Base-by-base conservation (phyloP, 2,329 filamentous ascomycete species). In the Aspergillus carbonarius region DNA sequence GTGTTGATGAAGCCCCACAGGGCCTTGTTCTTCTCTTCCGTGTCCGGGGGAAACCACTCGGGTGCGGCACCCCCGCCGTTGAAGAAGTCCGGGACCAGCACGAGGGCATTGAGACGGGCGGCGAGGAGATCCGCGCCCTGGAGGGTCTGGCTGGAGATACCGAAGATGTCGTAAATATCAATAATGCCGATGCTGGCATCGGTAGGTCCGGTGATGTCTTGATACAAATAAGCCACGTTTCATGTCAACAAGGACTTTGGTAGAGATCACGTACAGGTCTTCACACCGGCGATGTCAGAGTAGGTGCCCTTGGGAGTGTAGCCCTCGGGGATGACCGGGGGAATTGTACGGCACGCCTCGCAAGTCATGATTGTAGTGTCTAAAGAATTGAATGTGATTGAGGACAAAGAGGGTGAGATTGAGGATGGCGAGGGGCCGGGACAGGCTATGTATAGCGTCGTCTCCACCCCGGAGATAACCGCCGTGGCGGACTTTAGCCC, bases 161-260 rank as follows among this genome's bases (percentile, higher is more conserved):
- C 87, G 68, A 89, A 89, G 72, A 89, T 88, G 73, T 90, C 88
- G 71, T 78, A 87, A 70, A 89, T 82, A 62, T 81, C 74, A 57
- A 90, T 74, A 57, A 90, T 80, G 53, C 83, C 88, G 25, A 81
- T 81, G 30, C 82, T 75, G 65, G 78, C 77, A 32, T 76, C 76
- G 5, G 83, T 80, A 77, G 81, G 76, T 60, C 85, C 82, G 76
- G 66, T 59, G 8, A 63, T 60, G 54, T 74, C 68, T 61, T 50
- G 20, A 54, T 18, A 40, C 30, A 27, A 49, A 30, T 59, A n/a
- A 42, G 13, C 46, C 54, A 27, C n/a, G 2, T 18, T n/a, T 12
- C 17, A 30, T 4, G 32, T 15, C 7, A 17, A 42, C 3, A 2
- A 2, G 6, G 20, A 25, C 30, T 10, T 10, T 9, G 30, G 30